Conservation (phyloP, 1,284 basidiomycete genomes). For the Psilocybe mexicana region DNA sequence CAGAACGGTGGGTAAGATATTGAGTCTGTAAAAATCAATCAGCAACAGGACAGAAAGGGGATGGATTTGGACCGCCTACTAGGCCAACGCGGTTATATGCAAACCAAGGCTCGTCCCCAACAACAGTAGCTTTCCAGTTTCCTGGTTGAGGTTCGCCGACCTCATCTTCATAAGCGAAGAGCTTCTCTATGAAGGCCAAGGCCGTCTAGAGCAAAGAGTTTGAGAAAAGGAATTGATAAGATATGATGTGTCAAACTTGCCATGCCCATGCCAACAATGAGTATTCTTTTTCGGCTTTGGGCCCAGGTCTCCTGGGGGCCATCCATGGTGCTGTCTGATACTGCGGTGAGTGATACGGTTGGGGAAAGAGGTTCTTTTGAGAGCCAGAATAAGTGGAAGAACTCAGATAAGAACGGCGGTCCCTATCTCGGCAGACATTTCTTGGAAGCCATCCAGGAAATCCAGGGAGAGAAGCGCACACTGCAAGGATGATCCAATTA, state of each 20-base stretch:
- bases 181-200: conserved; percentile 21
- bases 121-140: conserved; percentile 10
- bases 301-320: no score
- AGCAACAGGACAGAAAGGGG: not conserved
- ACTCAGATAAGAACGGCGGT: no score
- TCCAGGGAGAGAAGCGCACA: no score
- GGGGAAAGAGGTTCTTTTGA: no score
- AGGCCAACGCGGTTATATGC: conserved; percentile 25
- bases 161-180: conserved; percentile 13
- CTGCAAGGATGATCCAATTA: no score
- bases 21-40: conserved; percentile 13
- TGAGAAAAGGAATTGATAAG: not conserved
- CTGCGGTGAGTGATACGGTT: no score
- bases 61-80: conserved; percentile 4
- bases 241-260: conserved; percentile 5
- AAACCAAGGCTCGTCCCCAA: conserved; percentile 21
- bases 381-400: no score
- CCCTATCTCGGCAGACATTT: no score
- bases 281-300: not conserved
- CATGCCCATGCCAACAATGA: conserved; percentile 24
- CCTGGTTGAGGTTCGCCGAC: not conserved
- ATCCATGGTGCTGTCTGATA: no score
- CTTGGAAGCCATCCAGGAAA: no score
- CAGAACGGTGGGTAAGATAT: conserved; percentile 24
- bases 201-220: conserved; percentile 9